phyloP scores from a whole-genome alignment of 2,329 filamentous ascomycete species.

The Coniochaeta sp. region DNA sequence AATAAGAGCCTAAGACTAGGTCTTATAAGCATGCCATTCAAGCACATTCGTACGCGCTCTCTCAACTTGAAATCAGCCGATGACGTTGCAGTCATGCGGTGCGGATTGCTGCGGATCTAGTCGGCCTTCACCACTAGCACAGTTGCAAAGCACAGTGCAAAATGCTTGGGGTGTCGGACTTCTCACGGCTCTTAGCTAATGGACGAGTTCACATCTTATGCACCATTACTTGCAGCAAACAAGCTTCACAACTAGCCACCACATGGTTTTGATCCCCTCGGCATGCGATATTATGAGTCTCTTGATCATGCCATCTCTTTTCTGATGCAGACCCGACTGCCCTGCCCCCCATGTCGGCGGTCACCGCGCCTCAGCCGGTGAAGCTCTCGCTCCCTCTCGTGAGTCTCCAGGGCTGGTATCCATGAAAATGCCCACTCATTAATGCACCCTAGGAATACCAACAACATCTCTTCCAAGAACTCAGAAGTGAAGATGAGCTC shows the following conservation, averaged over 20 bases:
- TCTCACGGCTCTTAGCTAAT: too few relatives aligned
- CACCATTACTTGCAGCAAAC: not conserved
- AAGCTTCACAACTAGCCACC: not conserved
- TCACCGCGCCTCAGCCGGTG: slow-evolving; percentile 57
- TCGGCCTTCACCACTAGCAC: not conserved
- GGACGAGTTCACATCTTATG: too few relatives aligned
- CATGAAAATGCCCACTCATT: not conserved
- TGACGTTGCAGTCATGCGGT: not conserved
- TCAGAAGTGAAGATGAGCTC: slow-evolving; percentile 86
- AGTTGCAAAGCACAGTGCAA: not conserved
- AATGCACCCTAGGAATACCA: slow-evolving; percentile 63
- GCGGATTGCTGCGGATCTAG: not conserved
- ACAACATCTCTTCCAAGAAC: slow-evolving; percentile 87
- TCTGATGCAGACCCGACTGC: not conserved
- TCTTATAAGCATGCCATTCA: not conserved
- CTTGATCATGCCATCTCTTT: not conserved
- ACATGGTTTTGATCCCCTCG: not conserved
- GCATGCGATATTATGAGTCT: not conserved
- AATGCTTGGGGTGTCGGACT: not conserved
- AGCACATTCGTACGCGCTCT: not conserved
- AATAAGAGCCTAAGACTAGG: not conserved
- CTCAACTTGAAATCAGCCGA: not conserved
- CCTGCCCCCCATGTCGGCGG: slow-evolving; percentile 36
- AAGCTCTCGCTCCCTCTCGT: slow-evolving; percentile 74
- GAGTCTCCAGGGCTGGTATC: slow-evolving; percentile 14